phyloP scores from a whole-genome alignment of 208 protist species.

The Leptomonas pyrrhocoris region DNA sequence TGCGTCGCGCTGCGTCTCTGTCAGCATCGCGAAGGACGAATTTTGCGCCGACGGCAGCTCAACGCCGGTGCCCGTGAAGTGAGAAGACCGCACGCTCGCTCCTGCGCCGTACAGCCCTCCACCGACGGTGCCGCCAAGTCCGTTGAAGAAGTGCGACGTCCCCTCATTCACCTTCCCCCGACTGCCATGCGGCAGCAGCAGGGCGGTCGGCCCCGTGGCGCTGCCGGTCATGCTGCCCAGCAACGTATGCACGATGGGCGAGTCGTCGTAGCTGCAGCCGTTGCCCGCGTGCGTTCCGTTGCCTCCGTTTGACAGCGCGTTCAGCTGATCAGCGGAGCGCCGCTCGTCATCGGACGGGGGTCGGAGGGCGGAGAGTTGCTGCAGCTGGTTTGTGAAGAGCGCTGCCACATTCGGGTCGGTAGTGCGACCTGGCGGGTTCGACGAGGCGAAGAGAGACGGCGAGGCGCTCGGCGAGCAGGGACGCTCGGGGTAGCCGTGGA shows the following conservation, averaged over 20 bases:
- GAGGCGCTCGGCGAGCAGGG: conserved; percentile 4
- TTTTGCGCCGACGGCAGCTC: conserved; percentile 19
- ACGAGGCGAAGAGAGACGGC: conserved; percentile 11
- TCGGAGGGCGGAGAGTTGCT: conserved; percentile 17
- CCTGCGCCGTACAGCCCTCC: too few relatives aligned
- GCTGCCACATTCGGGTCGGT: conserved; percentile 11
- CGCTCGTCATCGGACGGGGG: not conserved
- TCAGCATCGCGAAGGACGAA: conserved; percentile 37
- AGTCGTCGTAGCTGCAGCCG: not conserved
- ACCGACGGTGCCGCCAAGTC: not conserved
- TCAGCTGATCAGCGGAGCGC: not conserved
- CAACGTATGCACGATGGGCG: conserved; percentile 11
- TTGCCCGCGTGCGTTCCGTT: not conserved
- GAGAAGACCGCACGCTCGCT: not conserved
- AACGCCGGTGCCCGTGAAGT: not conserved
- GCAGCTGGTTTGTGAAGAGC: conserved; percentile 26
- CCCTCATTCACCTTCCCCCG: not conserved
- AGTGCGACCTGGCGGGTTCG: not conserved
- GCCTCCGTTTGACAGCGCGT: not conserved
- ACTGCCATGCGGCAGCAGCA: not conserved
- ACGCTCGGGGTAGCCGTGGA: conserved; percentile 22
- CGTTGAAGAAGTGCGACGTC: not conserved
- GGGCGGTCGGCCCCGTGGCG: not conserved
- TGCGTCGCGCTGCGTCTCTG: conserved; percentile 31
- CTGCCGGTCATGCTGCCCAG: not conserved